Evolutionary conservation across 129 eudicot species (phyloP).

Genomic region (Escallonia rubra): DNA sequence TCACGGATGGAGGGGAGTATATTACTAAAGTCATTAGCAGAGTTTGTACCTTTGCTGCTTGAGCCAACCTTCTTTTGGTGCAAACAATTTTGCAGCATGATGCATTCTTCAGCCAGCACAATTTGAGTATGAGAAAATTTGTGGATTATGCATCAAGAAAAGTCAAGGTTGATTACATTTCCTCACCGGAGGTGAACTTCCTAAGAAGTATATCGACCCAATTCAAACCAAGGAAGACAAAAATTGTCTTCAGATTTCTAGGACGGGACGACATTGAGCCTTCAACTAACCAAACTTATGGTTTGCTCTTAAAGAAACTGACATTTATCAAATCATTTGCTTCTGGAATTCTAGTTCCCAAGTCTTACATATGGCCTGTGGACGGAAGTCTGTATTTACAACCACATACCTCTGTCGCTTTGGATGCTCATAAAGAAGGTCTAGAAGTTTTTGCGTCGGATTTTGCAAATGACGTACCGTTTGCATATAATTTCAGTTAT

Average conservation of each 20-base stretch:
- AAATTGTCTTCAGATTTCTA: constrained; percentile 23
- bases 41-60: too few species aligned
- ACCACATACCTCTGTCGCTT: constrained; percentile 19
- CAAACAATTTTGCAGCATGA: constrained; percentile 8
- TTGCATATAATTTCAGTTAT: constrained; percentile 21
- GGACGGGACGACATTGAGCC: constrained; percentile 21
- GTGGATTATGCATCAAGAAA: neutral
- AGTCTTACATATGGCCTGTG: constrained; percentile 29
- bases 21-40: too few species aligned
- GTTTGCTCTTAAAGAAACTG: constrained; percentile 24
- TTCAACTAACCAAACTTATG: constrained; percentile 32
- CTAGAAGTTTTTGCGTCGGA: constrained; percentile 29
- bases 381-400: constrained; percentile 10
- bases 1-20: too few species aligned
- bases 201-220: constrained; percentile 5
- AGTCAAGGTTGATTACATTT: constrained; percentile 11
- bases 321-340: constrained; percentile 28
- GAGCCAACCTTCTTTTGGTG: too few species aligned
- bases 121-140: constrained; percentile 6
- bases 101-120: constrained; percentile 22
- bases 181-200: constrained; percentile 33
- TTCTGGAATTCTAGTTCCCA: constrained; percentile 34
- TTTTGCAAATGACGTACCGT: constrained; percentile 20
- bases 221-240: constrained; percentile 5
- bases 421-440: constrained; percentile 34